Evolutionary conservation across 345 rosid genomes (phyloP), one percentile per base, ranked within the genome.

Genomic region (Nasturtium officinale): DNA sequence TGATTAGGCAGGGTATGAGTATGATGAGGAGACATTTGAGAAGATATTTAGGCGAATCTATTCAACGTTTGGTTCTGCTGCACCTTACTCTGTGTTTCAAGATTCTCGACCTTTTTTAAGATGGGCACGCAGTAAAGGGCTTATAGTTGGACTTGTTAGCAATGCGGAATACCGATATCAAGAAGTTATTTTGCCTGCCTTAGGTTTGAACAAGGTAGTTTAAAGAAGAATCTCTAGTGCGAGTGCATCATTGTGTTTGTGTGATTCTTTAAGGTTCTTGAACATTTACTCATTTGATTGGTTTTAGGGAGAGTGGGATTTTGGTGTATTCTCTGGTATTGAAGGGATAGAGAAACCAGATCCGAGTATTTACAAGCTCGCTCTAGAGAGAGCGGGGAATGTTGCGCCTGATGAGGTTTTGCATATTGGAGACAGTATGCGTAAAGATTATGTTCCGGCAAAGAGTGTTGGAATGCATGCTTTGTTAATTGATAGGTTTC

Each of bases 261-360:
- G 65, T 65, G 76, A 11, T 29, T 46, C 9, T 66, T 66, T 37
- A 18, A 17, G 43, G 52, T 65, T 64, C 43, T 46, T 46, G 2
- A 57, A 17, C 46, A 15, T 13, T 61, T 40, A 61, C 40, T 60
- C 17, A 9, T 45, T 26, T 38, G 18, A 10, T 61, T 45, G 53
- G 5, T 52, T 81, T 25, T 69, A 92, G 98, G 92, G 82, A 2
- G 98, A 93, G 79, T 93, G 97, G 97, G 98, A 90, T 72, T 90
- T 93, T 79, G 97, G 98, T 66, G 97, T 93, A 25, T 93, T 93
- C 80, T 93, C 98, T 40, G 98, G 98, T 32, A 71, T 90, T 29
- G 97, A 86, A 72, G 98, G 98, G 28, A 78, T 93, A 15, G 98
- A 93, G 87, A 93, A 93, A 82, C 98, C 98, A 5, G 85, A 93